These are phyloP conservation scores for Trichoderma asperelloides DNA, from an alignment of 495 filamentous ascomycete species.

Conservation along the genomic window DNA sequence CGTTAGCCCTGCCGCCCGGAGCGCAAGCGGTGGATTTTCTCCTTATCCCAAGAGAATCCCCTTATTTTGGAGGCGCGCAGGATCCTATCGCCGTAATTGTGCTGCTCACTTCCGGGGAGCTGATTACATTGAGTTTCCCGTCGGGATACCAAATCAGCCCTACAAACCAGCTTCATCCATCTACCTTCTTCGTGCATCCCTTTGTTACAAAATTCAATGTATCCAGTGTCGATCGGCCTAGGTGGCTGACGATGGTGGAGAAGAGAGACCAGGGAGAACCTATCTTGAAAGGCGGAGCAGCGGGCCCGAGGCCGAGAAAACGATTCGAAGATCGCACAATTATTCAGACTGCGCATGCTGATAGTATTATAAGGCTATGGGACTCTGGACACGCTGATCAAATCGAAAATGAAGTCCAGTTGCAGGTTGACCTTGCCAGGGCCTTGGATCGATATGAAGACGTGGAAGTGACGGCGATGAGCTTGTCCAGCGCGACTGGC, in stretches of 20 bases:
- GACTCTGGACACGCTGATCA: constrained; percentile 86
- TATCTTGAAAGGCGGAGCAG: constrained; percentile 68
- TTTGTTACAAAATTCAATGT: constrained; percentile 65
- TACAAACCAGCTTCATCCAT: constrained; percentile 82
- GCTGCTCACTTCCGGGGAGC: constrained; percentile 74
- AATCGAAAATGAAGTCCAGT: constrained; percentile 71
- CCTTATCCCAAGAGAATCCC: constrained; percentile 68
- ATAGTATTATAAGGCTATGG: constrained; percentile 82
- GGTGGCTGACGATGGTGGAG: constrained; percentile 85
- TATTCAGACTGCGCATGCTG: constrained; percentile 72
- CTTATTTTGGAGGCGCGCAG: constrained; percentile 77
- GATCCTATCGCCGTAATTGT: constrained; percentile 81
- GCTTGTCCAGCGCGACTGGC: constrained; percentile 64
- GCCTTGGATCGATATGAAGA: constrained; percentile 76
- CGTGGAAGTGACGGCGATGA: constrained; percentile 64
- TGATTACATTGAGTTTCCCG: constrained; percentile 83
- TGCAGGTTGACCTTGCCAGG: constrained; percentile 79
- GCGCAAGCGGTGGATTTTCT: constrained; percentile 73
- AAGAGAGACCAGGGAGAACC: constrained; percentile 61
- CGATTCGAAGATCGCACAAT: constrained; percentile 75
- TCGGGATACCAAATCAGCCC: constrained; percentile 83
- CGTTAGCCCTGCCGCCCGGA: constrained; percentile 73
- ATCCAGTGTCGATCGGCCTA: constrained; percentile 59
- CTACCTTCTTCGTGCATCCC: constrained; percentile 75
- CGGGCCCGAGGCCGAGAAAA: constrained; percentile 54